Percentiles rank a stretch among this genome's conserved stretches.
These are phyloP conservation scores for Penicillium polonicum DNA, from an alignment of 2,329 filamentous ascomycete species.

Conservation along the genomic window DNA sequence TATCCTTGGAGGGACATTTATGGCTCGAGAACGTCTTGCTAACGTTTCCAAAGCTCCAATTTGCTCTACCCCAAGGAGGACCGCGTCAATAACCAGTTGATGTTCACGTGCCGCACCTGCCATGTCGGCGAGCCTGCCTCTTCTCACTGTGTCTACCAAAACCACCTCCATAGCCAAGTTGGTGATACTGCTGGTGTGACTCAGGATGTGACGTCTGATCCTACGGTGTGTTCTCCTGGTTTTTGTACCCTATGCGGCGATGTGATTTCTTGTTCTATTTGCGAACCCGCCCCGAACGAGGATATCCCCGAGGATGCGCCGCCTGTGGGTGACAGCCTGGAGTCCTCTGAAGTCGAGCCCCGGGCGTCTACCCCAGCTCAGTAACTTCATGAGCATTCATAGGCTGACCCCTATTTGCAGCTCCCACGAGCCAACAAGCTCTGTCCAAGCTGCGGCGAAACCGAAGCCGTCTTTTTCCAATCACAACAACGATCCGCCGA, in stretches of 20 bases:
- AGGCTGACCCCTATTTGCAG: conserved; percentile 53
- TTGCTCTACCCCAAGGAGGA: conserved; percentile 98
- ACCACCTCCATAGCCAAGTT: conserved; percentile 84
- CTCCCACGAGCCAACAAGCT: conserved; percentile 84
- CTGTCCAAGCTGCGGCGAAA: conserved; percentile 81
- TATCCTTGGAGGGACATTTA: too few relatives aligned
- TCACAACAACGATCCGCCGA: conserved; percentile 95
- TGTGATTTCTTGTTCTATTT: conserved; percentile 55
- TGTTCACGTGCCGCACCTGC: conserved; percentile 96
- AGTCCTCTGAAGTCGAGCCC: not conserved
- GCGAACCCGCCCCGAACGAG: conserved; percentile 42
- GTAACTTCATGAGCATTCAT: conserved; percentile 18
- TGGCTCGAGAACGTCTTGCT: conserved; percentile 16
- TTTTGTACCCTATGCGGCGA: conserved; percentile 61
- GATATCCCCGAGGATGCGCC: conserved; percentile 16
- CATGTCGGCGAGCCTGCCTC: conserved; percentile 83
- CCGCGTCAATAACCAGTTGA: conserved; percentile 73
- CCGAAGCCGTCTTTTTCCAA: conserved; percentile 97
- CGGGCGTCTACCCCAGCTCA: not conserved
- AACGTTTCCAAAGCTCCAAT: conserved; percentile 66
- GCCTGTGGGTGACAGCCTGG: conserved; percentile 10
- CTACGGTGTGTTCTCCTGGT: conserved; percentile 79
- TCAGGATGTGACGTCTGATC: conserved; percentile 94
- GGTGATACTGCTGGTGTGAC: conserved; percentile 97
- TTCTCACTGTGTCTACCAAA: conserved; percentile 92